phyloP scores from a whole-genome alignment of 176 grass and related monocot species.

The Ampelocalamus luodianensis region DNA sequence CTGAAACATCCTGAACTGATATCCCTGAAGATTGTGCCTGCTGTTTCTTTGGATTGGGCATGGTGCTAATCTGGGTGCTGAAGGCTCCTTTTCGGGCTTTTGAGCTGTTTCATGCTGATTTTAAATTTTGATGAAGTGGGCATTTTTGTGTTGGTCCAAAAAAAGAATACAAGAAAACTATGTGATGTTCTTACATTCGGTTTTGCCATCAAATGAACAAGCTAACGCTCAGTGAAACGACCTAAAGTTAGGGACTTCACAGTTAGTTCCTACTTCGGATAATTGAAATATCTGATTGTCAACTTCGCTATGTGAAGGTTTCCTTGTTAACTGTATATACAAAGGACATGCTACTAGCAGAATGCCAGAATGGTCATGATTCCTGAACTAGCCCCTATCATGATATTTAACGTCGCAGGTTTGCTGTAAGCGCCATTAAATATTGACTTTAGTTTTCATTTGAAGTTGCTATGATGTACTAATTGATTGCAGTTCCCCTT shows the following conservation, averaged over 20 bases:
- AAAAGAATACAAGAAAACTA: not conserved
- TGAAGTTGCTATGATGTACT: not conserved
- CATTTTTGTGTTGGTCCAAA: not conserved
- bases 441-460: slow-evolving; percentile 10
- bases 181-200: not conserved
- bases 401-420: slow-evolving; percentile 2
- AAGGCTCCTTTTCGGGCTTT: not conserved
- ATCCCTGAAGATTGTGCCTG: slow-evolving; percentile 24
- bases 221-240: no score
- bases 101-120: not conserved
- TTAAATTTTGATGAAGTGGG: not conserved
- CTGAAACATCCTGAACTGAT: slow-evolving; percentile 24
- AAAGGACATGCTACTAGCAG: not conserved
- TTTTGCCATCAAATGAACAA: not conserved
- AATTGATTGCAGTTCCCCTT: slow-evolving; percentile 20
- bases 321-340: not conserved
- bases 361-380: not conserved
- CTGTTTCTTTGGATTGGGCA: slow-evolving; percentile 34
- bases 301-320: not conserved
- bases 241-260: no score
- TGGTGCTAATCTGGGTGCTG: not conserved
- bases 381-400: not conserved
- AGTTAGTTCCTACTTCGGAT: no score
- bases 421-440: not conserved
- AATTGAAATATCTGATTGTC: not conserved